Percentiles rank a stretch among this genome's conserved stretches.
phyloP scores from a whole-genome alignment of 2,329 filamentous ascomycete species.

The Epichloe coenophiala region DNA sequence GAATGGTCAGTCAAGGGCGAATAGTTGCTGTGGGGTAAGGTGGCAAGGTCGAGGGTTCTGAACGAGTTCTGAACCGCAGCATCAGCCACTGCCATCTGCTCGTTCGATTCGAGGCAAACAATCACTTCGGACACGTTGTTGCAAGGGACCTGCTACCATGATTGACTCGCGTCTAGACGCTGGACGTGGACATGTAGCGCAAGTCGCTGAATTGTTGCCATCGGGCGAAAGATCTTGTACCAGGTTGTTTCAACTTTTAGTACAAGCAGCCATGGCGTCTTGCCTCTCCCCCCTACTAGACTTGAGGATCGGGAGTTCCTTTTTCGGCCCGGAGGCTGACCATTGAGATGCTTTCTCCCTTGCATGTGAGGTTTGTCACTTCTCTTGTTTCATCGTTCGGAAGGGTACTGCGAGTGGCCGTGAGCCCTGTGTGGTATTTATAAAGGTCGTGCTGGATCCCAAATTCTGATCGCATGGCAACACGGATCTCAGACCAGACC shows the following conservation, averaged over 20 bases:
- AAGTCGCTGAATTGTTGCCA: neutral
- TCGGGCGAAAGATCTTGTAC: neutral
- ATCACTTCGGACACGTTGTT: neutral
- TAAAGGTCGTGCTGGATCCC: too few species aligned
- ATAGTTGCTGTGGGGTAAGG: neutral
- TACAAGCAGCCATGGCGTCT: neutral
- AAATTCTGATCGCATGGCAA: too few species aligned
- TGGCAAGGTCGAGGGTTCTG: too few species aligned
- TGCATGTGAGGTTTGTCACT: neutral
- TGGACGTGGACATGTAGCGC: neutral
- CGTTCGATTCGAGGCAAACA: neutral
- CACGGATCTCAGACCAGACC: too few species aligned
- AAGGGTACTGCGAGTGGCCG: too few species aligned
- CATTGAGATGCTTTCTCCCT: conserved; percentile 3
- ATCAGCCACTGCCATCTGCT: neutral
- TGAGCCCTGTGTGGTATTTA: too few species aligned
- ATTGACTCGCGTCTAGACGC: neutral
- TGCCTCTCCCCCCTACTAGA: neutral
- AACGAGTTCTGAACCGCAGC: too few species aligned
- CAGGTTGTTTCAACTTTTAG: conserved; percentile 1
- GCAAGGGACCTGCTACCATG: neutral
- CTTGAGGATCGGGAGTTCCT: conserved; percentile 1
- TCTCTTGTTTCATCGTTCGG: neutral
- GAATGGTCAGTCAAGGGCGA: neutral
- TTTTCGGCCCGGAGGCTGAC: neutral